Evolutionary conservation across 2,329 filamentous ascomycete genomes (phyloP), one percentile per base, ranked within the genome.

Genomic region (Xylaria multiplex): DNA sequence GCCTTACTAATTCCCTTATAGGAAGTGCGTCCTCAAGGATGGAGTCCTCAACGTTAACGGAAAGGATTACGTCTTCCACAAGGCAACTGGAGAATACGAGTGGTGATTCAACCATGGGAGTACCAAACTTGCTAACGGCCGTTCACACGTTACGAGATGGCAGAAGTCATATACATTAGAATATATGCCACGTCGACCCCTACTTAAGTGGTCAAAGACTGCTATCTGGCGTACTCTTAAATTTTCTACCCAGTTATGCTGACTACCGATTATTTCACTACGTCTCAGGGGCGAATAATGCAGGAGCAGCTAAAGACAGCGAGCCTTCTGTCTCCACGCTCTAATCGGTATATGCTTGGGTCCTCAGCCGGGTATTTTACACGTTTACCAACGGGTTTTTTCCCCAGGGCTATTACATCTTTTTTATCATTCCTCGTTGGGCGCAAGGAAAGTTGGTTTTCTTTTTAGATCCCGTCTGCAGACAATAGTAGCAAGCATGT

Each of bases 21-120:
- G 91, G 91, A 99, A 99, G 91, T 99, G 96, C 81, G 94, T 93
- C 1, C 88, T 99, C 70, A 98, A 98, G 83, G 96, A 99, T 75
- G 96, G 96, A 22, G 92, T 99, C 19, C 85, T 99, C 72, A 97
- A 92, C 50, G 93, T 97, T 43, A 94, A 95, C 72, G 93, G 93
- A 72, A 97, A 93, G 81, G 96, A 99, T 80, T 97, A 97, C 77
- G 92, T 99, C 71, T 99, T 99, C 82, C 93, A 97, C 84, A 98
- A 98, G 81, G 96, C 94, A 27, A 93, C 91, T 52, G 96, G 96
- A 75, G 96, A 98, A 81, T 98, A 97, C 73, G 96, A 99, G 80
- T 99, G 96, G 96, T 99, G 87, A 81, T 65, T 27, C 16, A 24
- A 45, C 37, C 9, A 5, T 8, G 24, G 19, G 22, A 5, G 6